A percentile compares a stretch with the other conserved stretches of the same genome.
These are phyloP conservation scores for Furcasterigmium furcatum DNA, from an alignment of 2,329 filamentous ascomycete species.

Conservation along the genomic window DNA sequence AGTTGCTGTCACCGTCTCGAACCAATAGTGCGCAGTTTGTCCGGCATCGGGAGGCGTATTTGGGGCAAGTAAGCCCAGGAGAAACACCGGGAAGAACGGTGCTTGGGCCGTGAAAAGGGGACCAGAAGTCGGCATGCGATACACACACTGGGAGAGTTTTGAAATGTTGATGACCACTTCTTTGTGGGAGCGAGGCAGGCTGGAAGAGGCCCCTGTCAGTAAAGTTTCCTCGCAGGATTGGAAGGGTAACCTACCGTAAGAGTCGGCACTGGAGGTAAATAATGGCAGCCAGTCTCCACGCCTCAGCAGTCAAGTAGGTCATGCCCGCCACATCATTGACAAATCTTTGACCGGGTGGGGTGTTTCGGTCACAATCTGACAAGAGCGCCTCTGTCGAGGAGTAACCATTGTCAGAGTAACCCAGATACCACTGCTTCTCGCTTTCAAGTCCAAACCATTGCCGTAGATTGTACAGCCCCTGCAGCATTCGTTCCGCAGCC, in stretches of 20 bases:
- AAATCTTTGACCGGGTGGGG: neutral
- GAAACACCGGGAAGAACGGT: slow-evolving; percentile 35
- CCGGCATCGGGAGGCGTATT: slow-evolving; percentile 17
- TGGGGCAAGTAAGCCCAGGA: slow-evolving; percentile 33
- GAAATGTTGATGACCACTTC: slow-evolving; percentile 25
- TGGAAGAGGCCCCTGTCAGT: slow-evolving; percentile 12
- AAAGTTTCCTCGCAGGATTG: slow-evolving; percentile 9
- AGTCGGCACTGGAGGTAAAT: slow-evolving; percentile 35
- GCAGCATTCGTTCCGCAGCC: slow-evolving; percentile 21
- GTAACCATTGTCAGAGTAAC: neutral
- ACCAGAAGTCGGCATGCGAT: slow-evolving; percentile 37
- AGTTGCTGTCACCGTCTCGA: slow-evolving; percentile 28
- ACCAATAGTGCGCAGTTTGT: slow-evolving; percentile 27
- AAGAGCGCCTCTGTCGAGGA: neutral
- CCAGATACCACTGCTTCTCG: neutral
- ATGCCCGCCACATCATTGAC: slow-evolving; percentile 19
- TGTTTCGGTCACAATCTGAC: neutral
- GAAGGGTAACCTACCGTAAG: slow-evolving; percentile 31
- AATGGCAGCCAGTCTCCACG: slow-evolving; percentile 34
- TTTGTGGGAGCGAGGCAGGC: slow-evolving; percentile 32
- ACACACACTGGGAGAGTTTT: slow-evolving; percentile 31
- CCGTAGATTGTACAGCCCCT: slow-evolving; percentile 16
- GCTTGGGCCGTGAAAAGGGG: slow-evolving; percentile 36
- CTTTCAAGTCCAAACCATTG: slow-evolving; percentile 9
- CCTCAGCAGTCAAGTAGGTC: slow-evolving; percentile 37